phyloP scores from a whole-genome alignment of 23 red algal species.

The Cyanidioschyzon merolae region DNA sequence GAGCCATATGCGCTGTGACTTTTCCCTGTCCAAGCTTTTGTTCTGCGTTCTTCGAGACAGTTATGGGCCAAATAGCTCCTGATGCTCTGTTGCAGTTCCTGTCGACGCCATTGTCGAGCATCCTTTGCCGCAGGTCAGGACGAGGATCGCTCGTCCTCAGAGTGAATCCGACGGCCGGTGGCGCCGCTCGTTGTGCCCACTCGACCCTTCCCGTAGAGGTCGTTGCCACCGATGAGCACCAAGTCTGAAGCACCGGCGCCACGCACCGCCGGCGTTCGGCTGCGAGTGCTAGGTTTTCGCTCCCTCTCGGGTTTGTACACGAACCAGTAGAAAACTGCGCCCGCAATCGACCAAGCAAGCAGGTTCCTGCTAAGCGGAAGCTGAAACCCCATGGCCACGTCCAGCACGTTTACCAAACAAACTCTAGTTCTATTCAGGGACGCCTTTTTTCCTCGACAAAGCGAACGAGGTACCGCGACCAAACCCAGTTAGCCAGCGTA shows the following conservation, averaged over 20 bases:
- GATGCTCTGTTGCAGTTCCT: no score
- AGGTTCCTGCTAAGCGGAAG: not conserved
- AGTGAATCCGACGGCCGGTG: not conserved
- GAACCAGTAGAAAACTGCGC: slow-evolving; percentile 5
- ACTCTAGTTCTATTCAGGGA: no score
- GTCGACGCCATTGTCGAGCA: not conserved
- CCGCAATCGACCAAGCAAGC: slow-evolving; percentile 3
- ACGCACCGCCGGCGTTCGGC: not conserved
- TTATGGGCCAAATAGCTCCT: no score
- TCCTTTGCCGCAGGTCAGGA: not conserved
- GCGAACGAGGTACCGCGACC: no score
- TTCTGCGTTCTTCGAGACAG: no score
- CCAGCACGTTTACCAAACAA: no score
- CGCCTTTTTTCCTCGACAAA: no score
- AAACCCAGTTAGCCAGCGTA: no score
- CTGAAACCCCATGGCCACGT: not conserved
- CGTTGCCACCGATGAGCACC: slow-evolving; percentile 13
- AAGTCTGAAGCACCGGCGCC: not conserved
- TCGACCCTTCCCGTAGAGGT: not conserved
- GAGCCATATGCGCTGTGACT: no score
- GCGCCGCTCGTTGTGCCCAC: not conserved
- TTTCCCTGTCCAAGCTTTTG: no score
- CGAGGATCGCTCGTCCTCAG: not conserved
- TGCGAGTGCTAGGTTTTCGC: not conserved
- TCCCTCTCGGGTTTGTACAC: slow-evolving; percentile 4